These are phyloP conservation scores for Trypanosoma brucei DNA, from an alignment of 208 protist species.

Conservation along the genomic window DNA sequence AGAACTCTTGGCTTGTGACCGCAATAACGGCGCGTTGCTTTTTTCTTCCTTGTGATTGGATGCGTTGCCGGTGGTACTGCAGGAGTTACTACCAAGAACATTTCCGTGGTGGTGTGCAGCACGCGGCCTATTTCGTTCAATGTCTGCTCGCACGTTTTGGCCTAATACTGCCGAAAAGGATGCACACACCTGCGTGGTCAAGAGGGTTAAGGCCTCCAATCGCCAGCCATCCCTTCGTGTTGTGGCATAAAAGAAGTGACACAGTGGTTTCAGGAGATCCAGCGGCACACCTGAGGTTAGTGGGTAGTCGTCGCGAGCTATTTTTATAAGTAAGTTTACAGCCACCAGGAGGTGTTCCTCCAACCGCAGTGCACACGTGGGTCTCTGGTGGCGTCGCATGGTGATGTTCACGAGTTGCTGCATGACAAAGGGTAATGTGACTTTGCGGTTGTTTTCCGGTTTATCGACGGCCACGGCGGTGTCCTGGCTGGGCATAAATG, in stretches of 20 bases:
- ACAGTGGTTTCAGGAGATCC: conserved; percentile 46
- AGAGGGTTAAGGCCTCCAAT: conserved; percentile 47
- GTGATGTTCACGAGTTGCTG: conserved; percentile 23
- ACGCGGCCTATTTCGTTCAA: conserved; percentile 5
- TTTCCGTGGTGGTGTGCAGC: background rate
- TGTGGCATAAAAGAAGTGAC: conserved; percentile 50
- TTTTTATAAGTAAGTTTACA: conserved; percentile 31
- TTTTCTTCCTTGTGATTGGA: background rate
- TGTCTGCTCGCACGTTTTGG: conserved; percentile 32
- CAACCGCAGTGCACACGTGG: conserved; percentile 40
- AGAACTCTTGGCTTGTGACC: too few species aligned
- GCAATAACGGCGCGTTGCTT: too few species aligned
- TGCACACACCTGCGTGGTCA: conserved; percentile 41
- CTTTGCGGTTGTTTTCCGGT: background rate
- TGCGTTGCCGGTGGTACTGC: background rate
- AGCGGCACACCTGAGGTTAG: conserved; percentile 24
- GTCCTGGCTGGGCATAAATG: conserved; percentile 22
- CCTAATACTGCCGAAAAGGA: conserved; percentile 37
- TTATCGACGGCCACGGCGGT: background rate
- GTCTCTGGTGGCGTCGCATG: conserved; percentile 30
- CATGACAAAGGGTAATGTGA: conserved; percentile 22
- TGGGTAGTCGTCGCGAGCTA: conserved; percentile 46
- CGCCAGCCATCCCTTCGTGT: conserved; percentile 61
- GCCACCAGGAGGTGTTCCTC: conserved; percentile 49
- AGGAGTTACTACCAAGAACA: background rate